Conservation (phyloP, 2,329 filamentous ascomycete species). For the Fusarium sp. region DNA sequence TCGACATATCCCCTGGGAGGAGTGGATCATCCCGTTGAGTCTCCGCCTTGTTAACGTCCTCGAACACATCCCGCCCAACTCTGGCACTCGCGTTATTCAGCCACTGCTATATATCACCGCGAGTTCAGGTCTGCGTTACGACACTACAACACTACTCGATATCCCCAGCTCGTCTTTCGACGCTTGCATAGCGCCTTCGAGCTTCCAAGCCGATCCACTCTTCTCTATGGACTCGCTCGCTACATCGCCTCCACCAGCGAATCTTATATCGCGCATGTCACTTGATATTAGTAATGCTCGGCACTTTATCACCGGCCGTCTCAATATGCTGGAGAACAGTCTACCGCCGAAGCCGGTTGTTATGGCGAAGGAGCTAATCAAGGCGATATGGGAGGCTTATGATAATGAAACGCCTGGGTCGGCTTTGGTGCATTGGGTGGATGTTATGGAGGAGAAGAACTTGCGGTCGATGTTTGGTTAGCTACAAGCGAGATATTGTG, state of each 20-base stretch:
- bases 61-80: constrained; percentile 52
- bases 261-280: constrained; percentile 45
- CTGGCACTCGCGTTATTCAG: constrained; percentile 55
- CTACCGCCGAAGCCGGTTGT: constrained; percentile 58
- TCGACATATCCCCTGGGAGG: constrained; percentile 51
- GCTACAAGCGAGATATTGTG: background rate
- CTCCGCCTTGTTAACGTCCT: constrained; percentile 51
- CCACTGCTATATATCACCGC: constrained; percentile 55
- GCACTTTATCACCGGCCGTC: constrained; percentile 54
- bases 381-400: constrained; percentile 58
- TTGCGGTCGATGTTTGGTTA: constrained; percentile 53
- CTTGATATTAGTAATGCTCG: constrained; percentile 56
- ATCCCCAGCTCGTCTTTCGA: constrained; percentile 32
- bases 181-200: constrained; percentile 7
- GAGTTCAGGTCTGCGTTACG: constrained; percentile 52
- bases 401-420: constrained; percentile 53
- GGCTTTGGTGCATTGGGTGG: constrained; percentile 57
- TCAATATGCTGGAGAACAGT: constrained; percentile 55
- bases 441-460: constrained; percentile 56
- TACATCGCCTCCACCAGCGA: constrained; percentile 19
- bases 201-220: constrained; percentile 19
- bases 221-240: constrained; percentile 25
- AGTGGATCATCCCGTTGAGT: constrained; percentile 54
- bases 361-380: constrained; percentile 58
- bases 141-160: constrained; percentile 34